phyloP scores from a whole-genome alignment of 176 grass and related monocot species.

The Tuctoria greenei region DNA sequence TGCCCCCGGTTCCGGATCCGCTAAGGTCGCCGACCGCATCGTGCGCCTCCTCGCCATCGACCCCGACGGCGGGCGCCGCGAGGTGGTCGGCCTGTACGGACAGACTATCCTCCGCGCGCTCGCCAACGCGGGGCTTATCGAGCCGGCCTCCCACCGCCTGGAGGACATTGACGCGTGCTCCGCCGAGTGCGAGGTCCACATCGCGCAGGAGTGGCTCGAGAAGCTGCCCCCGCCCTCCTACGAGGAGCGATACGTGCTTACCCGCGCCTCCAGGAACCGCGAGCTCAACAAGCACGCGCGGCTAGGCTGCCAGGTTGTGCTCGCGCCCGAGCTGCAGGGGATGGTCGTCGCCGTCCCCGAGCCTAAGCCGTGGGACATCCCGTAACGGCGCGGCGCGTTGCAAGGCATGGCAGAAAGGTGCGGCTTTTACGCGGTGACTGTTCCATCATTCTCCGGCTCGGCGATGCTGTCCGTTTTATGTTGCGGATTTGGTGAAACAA shows the following conservation, averaged over 20 bases:
- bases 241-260: conserved; percentile 81
- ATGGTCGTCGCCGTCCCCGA: conserved; percentile 92
- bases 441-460: conserved; percentile 2
- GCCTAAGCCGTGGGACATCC: conserved; percentile 93
- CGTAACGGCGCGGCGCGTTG: conserved; percentile 41
- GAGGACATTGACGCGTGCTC: conserved; percentile 97
- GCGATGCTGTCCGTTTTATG: conserved; percentile 15
- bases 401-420: conserved; percentile 1
- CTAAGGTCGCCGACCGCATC: conserved; percentile 95
- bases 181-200: conserved; percentile 94
- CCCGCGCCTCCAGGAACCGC: conserved; percentile 65
- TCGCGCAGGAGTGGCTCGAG: conserved; percentile 97
- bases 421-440: conserved; percentile 22
- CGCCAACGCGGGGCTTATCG: conserved; percentile 72
- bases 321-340: conserved; percentile 73
- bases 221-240: conserved; percentile 79
- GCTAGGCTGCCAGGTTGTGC: conserved; percentile 89
- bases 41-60: conserved; percentile 86
- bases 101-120: conserved; percentile 89
- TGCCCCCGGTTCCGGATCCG: conserved; percentile 38
- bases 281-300: conserved; percentile 90
- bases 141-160: conserved; percentile 84
- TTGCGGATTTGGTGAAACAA: conserved; percentile 43
- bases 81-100: conserved; percentile 69
- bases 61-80: conserved; percentile 56